Base-by-base conservation (phyloP, 1,139 yeast species). In the Magnusiomyces suaveolens region DNA sequence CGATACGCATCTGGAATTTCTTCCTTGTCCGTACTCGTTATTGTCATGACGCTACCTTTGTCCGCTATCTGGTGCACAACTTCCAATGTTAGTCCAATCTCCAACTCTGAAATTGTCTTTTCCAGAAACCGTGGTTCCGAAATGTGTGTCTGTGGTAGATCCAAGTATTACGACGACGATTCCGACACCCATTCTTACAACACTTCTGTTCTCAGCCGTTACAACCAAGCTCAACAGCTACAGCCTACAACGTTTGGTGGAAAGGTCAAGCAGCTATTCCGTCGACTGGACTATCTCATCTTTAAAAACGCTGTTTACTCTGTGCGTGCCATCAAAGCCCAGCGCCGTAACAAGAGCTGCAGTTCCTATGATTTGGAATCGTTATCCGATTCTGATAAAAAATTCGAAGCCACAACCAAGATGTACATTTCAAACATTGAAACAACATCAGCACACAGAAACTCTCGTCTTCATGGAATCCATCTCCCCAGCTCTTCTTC, bases 51-150 rank as follows among this genome's bases (percentile, higher is more conserved):
- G 8, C 72, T 89, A 54, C 97, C 97, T 0, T 70, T 89, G 52
- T 82, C 95, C 0, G 82, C 96, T 0, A 78, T 88, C 76, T 89
- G 97, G 97, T 95, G 96, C 2, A 43, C 50, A n/a, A 21, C 55
- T 3, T 39, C 43, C 18, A 53, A 50, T 10, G 49, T 52, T 3
- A 43, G 25, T 14, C 32, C 47, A 16, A 24, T 14, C 29, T 44
- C 47, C 18, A 24, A 20, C 29, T n/a, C n/a, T 14, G 32, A 44
- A 23, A n/a, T 43, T 16, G 21, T 18, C 10, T 43, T 43, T 23
- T 18, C 18, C 4, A 43, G 21, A 3, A 16, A 43, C 46, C 46
- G 46, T 23, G 23, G 14, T 23, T 43, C 46, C 14, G 24, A 43
- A 16, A 6, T 43, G n/a, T 43, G 46, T 25, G 12, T 23, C 46